Evolutionary conservation across 2,329 filamentous ascomycete species (phyloP), one percentile per base, ranked within the genome.

Genomic region (Colletotrichum tamarilloi): DNA sequence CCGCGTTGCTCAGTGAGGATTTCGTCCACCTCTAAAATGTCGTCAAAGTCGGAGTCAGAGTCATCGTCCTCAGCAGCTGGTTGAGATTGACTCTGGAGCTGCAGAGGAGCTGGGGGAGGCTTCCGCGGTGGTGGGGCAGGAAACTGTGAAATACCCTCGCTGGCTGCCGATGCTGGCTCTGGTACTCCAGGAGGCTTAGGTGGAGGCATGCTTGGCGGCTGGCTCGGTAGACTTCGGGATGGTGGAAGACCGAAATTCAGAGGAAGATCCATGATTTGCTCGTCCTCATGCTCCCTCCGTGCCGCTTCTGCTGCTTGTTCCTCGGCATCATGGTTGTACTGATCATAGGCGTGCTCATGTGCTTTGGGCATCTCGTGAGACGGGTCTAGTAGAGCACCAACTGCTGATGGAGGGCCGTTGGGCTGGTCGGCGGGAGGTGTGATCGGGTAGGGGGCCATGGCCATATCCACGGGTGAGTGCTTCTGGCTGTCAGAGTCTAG

Each of bases 1-100:
- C 95, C 96, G 74, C 95, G 89, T 65, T 91, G 85, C 14, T 89
- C 85, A 46, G 88, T 83, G 0, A 88, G 85, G 62, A 92, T 85
- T 75, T 93, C 92, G 57, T 92, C 88, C 4, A 92, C 91, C 74
- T 94, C 92, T 14, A 94, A 83, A 46, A 93, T 88, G 75, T 95
- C 93, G 72, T 97, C 94, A 77, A 95, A 97, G 75, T 97, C 95
- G 0, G 94, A 95, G 73, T 94, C 94, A 0, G 92, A 92, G 46
- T 91, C 89, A 2, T 89, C 88, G 14, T 92, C 91, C n/a, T 92
- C 90, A 4, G 80, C 77, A 2, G 80, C 76, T 4, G 79, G 79
- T 11, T 80, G 78, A n/a, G 79, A 79, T 22, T 81, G 77, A 59
- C 85, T 85, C 56, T 87, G 88, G 28, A 98, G 87, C 79, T 95